Percentiles rank a stretch among this genome's conserved stretches.
These are phyloP conservation scores for Posidonia australis DNA, from an alignment of 106 monocot species.

Conservation along the genomic window DNA sequence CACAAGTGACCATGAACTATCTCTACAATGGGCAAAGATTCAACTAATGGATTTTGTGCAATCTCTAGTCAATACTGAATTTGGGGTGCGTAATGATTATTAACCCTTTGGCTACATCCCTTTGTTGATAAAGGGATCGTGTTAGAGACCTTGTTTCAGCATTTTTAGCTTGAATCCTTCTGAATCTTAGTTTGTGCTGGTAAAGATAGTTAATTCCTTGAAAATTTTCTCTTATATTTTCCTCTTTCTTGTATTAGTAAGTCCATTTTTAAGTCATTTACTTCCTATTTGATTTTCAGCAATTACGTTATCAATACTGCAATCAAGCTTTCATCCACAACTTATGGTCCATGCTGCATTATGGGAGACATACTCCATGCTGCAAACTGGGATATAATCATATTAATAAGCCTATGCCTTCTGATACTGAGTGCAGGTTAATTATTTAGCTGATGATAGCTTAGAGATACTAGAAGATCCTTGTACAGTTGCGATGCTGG, in stretches of 20 bases:
- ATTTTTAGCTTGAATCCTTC: background rate
- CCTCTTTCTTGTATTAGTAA: too few relatives aligned
- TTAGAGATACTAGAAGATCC: slow-evolving; percentile 89
- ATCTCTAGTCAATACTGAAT: slow-evolving; percentile 73
- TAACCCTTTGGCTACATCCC: background rate
- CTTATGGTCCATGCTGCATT: background rate
- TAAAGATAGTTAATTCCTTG: background rate
- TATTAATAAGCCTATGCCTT: background rate
- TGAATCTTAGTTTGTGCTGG: background rate
- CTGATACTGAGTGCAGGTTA: slow-evolving; percentile 36
- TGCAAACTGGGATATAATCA: too few relatives aligned
- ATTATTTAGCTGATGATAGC: slow-evolving; percentile 76
- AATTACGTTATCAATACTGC: background rate
- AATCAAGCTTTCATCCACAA: background rate
- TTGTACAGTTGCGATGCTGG: slow-evolving; percentile 53
- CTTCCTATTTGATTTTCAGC: background rate
- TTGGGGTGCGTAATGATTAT: slow-evolving; percentile 61
- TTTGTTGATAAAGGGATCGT: background rate
- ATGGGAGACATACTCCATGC: background rate
- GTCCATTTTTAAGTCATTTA: too few relatives aligned
- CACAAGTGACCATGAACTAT: slow-evolving; percentile 29
- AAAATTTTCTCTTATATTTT: too few relatives aligned
- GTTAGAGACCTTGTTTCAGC: background rate
- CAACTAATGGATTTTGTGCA: slow-evolving; percentile 93
- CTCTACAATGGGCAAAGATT: slow-evolving; percentile 74